Base-by-base conservation (phyloP, 2,329 filamentous ascomycete genomes). In the Didymella pomorum region DNA sequence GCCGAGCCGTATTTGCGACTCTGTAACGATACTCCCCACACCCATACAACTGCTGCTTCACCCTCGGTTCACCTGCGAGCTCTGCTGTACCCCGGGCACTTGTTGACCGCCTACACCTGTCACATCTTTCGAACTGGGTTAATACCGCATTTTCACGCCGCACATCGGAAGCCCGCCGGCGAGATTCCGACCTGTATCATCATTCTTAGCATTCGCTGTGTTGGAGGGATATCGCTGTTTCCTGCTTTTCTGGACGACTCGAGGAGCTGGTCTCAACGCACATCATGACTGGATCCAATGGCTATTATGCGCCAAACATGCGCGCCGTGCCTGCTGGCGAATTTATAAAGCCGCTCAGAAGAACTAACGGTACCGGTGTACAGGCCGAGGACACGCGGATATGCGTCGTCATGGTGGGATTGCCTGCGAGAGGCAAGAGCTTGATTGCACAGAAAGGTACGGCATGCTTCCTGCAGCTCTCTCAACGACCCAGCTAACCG, bases 321-420 rank as follows among this genome's bases (percentile, higher is more conserved):
- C 75, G 76, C 66, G 69, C 69, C 50, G 74, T 78, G 60, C 75
- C 76, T 52, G 70, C 71, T 29, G 79, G 79, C 66, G 79, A 81
- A 48, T 78, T 81, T 57, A 75, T 81, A 64, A 73, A 72, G 61
- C 79, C 80, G 54, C 72, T 71, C 64, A 75, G 73, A 69, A 80
- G 74, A 69, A 80, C 81, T 80, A 83, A 83, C 77, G 88, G 89
- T 67, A 81, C 86, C 70, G 90, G 89, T 72, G 85, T 93, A 65
- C 90, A 96, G 91, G 91, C 91, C 71, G 94, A 98, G 83, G 93
- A 97, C 79, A 94, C 92, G 61, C 92, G 91, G 78, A 96, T 99
- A 81, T 98, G 94, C 79, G 93, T 99, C 65, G 93, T 99, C 71
- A 98, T 99, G 95, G 95, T 99, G 60, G 95, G 95, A 67, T 84